Evolutionary conservation across 1,284 basidiomycete species (phyloP), one percentile per base, ranked within the genome.

Genomic region (Ceraceosorus bombacis): DNA sequence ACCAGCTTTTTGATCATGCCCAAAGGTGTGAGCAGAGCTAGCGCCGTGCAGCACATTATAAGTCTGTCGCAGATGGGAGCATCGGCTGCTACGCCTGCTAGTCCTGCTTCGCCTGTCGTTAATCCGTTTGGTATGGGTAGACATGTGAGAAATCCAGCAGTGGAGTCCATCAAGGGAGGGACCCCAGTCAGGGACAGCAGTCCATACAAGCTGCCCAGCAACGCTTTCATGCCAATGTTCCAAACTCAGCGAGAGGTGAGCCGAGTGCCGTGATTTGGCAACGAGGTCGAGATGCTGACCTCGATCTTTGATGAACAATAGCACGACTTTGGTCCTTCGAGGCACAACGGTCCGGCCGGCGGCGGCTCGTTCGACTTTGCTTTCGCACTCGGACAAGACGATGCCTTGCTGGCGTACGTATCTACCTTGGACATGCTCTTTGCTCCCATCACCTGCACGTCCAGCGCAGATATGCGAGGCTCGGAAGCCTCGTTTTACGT

Each of bases 11-110:
- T 90, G 51, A 85, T 92, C 51, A 81, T 90, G 8, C 89, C 89
- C 2, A 88, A 87, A 78, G 88, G 89, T 70, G 85, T 89, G 65
- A 89, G 87, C 9, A 83, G 89, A 6, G 87, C 86, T 13, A 85
- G 85, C 0, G 89, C 89, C 0, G 87, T 90, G 67, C 74, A 76
- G 64, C 73, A 77, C 54, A 64, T 76, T 36, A 67, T 77, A 13
- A 52, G 58, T 49, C 53, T 70, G 36, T 56, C 61, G 53, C 53
- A 56, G 10, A 69, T 70, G 63, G 56, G 56, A 2, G 41, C n/a
- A 6, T 10, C 15, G 10, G 43, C 43, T 1, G 43, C 43, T 10
- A 46, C 43, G 1, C 43, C 43, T 4, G 43, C 10, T 15, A 27
- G 27, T 27, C 27, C 27, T 27, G 27, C 27, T 2, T 27, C 27